These are phyloP conservation scores for Helminthosporium solani DNA, from an alignment of 2,329 filamentous ascomycete genomes.

Conservation along the genomic window DNA sequence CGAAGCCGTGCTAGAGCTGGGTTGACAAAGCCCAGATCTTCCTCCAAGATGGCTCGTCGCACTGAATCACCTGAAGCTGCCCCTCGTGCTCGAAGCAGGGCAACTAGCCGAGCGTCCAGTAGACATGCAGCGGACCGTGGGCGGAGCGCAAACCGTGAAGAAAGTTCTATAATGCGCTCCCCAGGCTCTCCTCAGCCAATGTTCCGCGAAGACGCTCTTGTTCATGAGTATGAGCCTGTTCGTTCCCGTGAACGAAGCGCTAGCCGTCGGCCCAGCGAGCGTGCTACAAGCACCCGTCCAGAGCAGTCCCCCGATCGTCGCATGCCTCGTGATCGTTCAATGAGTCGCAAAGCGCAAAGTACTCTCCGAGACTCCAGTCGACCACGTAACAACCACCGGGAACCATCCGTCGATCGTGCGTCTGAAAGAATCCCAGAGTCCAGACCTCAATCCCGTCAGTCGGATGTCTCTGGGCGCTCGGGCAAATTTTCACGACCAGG, in stretches of 20 bases:
- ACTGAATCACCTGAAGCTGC: constrained; percentile 38
- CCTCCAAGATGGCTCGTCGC: constrained; percentile 37
- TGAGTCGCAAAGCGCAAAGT: constrained; percentile 36
- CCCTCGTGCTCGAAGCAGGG: constrained; percentile 28
- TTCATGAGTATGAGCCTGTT: constrained; percentile 60
- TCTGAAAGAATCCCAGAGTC: constrained; percentile 17
- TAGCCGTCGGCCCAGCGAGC: constrained; percentile 51
- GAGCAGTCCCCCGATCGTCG: constrained; percentile 50
- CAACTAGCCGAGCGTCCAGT: constrained; percentile 36
- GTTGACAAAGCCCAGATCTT: constrained; percentile 37
- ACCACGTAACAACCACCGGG: constrained; percentile 36
- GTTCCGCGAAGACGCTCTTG: constrained; percentile 59
- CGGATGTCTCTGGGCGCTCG: constrained; percentile 34
- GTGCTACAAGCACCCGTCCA: constrained; percentile 44
- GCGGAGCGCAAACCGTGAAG: constrained; percentile 36
- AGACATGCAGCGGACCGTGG: constrained; percentile 39
- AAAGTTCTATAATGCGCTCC: constrained; percentile 63
- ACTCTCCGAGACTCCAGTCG: constrained; percentile 33
- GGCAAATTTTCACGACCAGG: constrained; percentile 25
- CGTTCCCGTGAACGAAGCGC: constrained; percentile 54
- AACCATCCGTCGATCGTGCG: constrained; percentile 33
- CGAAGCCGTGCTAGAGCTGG: constrained; percentile 37
- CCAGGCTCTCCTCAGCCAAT: constrained; percentile 81
- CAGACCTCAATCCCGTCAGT: constrained; percentile 24
- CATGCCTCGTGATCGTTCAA: constrained; percentile 37